Conservation (phyloP, 345 rosid species). For the Moricandia moricandioides region DNA sequence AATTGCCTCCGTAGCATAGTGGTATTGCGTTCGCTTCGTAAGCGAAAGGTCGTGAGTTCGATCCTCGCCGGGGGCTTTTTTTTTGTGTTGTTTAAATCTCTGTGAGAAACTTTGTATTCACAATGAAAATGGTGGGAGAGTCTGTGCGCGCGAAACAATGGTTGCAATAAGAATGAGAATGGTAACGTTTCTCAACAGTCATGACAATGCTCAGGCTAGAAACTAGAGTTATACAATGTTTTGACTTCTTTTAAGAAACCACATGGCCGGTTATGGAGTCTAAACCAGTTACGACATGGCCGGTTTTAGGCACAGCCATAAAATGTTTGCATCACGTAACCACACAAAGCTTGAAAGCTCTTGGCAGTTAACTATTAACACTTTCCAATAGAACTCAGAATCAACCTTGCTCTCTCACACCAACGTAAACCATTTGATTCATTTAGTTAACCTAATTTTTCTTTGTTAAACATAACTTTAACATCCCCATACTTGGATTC, state of each 20-base stretch:
- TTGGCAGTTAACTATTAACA: not conserved
- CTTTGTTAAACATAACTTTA: not conserved
- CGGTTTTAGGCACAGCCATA: too few species aligned
- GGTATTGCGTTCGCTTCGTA: slow-evolving; percentile 99
- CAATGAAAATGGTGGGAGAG: too few species aligned
- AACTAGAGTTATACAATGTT: not conserved
- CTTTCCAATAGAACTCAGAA: not conserved
- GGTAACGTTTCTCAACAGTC: slow-evolving; percentile 35
- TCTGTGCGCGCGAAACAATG: too few species aligned
- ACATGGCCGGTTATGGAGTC: too few species aligned
- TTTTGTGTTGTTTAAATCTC: too few species aligned
- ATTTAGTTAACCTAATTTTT: not conserved
- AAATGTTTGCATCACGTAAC: too few species aligned
- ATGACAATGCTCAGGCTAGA: slow-evolving; percentile 13
- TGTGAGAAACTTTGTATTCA: too few species aligned
- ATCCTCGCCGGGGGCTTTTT: slow-evolving; percentile 74
- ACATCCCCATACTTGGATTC: not conserved
- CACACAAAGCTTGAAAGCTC: not conserved
- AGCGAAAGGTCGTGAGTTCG: slow-evolving; percentile 99
- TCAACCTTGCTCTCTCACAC: not conserved
- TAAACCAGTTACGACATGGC: too few species aligned
- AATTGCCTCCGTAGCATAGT: slow-evolving; percentile 88
- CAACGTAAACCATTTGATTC: not conserved
- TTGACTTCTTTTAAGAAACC: too few species aligned
- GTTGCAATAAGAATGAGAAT: too few species aligned